Base-by-base conservation (phyloP, 805 yeast genomes). In the Pichia exigua region DNA sequence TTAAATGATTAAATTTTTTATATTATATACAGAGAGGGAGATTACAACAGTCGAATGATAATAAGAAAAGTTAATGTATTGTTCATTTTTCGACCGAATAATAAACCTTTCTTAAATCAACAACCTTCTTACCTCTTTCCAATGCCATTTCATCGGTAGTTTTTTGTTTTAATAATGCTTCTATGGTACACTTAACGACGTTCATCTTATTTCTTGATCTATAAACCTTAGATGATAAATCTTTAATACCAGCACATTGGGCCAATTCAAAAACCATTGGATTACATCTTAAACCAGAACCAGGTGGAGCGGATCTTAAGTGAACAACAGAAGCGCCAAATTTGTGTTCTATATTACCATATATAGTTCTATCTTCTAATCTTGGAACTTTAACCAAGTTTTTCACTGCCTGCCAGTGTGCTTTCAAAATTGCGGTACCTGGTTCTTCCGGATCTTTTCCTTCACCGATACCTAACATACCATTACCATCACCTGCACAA, bases 191-290 rank as follows among this genome's bases (percentile, higher is more conserved):
- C 72, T 91, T 90, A 52, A 88, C 88, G 46, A 91, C 95, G 69
- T 91, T 91, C 95, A 94, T 89, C 48, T 85, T 85, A 72, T 92
- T 94, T 75, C 98, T 81, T 39, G 96, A 87, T 63, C 90, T 85
- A 74, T 86, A 88, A 46, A 92, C 87, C 65, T 92, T 92, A 5
- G 95, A 97, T 61, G 90, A 81, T 62, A 94, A 73, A 70, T 94
- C 99, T 68, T 85, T 87, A 67, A 94, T 89, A 56, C 99, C 99
- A 1, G 91, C 96, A 53, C 90, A 82, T 65, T 85, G 87, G 68
- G 97, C 91, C 53, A 94, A 81, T 71, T 90, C 97, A 62, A 84
- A 89, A 57, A 94, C 83, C 67, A 85, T 81, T 58, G 87, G 95
- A 71, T 91, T 91, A 45, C 90, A 96, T 61, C 97, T 78, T 54